Percentiles rank a stretch among this genome's conserved stretches.
These are phyloP conservation scores for Pachyrhizus erosus DNA, from an alignment of 306 rosid species.

Conservation along the genomic window DNA sequence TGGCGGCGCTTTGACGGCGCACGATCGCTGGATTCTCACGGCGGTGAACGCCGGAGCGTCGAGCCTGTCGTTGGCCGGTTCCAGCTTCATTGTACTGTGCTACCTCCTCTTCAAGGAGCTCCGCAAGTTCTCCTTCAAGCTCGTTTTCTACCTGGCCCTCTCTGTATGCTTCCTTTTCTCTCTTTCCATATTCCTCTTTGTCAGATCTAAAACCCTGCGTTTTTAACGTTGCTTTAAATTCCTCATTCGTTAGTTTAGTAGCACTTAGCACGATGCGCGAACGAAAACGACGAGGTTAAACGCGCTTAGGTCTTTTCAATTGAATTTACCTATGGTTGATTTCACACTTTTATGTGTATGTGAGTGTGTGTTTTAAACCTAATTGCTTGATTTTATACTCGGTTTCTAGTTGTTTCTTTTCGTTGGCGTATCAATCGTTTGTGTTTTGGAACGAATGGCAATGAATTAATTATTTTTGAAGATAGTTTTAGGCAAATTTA, in stretches of 20 bases:
- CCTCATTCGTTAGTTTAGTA: neutral
- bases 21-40: slow-evolving; percentile 67
- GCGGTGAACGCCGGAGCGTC: slow-evolving; percentile 80
- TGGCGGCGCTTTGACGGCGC: slow-evolving; percentile 60
- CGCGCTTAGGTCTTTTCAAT: neutral
- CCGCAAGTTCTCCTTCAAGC: slow-evolving; percentile 99
- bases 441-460: slow-evolving; percentile 1
- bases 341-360: slow-evolving; percentile 9
- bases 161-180: slow-evolving; percentile 59
- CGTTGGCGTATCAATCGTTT: neutral
- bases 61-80: slow-evolving; percentile 85
- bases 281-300: neutral
- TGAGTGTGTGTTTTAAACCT: neutral
- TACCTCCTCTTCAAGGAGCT: slow-evolving; percentile 98
- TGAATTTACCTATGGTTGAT: neutral
- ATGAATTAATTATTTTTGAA: neutral
- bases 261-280: neutral
- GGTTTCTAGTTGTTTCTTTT: slow-evolving; percentile 11
- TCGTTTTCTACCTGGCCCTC: slow-evolving; percentile 95
- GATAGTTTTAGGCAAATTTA: slow-evolving; percentile 15
- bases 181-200: neutral
- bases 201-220: slow-evolving; percentile 36
- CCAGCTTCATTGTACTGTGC: slow-evolving; percentile 91
- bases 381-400: slow-evolving; percentile 11
- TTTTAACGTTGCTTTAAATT: slow-evolving; percentile 1